Conservation (phyloP, 768 basidiomycete genomes). For the Gloeopeniophorella convolvens region DNA sequence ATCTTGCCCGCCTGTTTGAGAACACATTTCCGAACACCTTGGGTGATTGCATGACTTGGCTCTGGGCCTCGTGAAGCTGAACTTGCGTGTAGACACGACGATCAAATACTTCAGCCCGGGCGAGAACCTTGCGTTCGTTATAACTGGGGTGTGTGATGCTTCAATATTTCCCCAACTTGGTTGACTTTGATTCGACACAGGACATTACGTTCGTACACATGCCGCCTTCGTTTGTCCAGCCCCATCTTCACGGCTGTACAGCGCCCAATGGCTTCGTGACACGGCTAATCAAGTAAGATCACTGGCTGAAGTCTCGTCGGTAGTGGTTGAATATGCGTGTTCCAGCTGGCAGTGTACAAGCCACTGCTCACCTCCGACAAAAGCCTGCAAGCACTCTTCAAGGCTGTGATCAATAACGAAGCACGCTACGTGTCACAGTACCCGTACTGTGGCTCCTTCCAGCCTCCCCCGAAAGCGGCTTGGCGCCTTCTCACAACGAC, state of each 20-base stretch:
- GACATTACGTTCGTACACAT: constrained; percentile 64
- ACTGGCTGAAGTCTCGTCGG: constrained; percentile 7
- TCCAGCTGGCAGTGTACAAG: constrained; percentile 66
- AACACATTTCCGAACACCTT: constrained; percentile 81
- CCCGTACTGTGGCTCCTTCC: constrained; percentile 79
- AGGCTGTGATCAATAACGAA: constrained; percentile 80
- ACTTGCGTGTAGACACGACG: constrained; percentile 54
- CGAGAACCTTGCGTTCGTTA: constrained; percentile 75
- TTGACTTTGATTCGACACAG: constrained; percentile 2
- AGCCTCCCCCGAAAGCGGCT: constrained; percentile 73
- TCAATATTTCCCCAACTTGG: background rate
- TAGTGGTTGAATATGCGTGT: constrained; percentile 1
- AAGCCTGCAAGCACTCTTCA: constrained; percentile 57
- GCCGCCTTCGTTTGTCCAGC: constrained; percentile 10
- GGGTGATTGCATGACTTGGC: constrained; percentile 35
- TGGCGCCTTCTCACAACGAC: constrained; percentile 56
- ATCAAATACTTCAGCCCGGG: constrained; percentile 63
- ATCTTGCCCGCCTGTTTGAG: constrained; percentile 71
- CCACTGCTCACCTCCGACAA: constrained; percentile 49
- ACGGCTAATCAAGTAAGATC: constrained; percentile 64
- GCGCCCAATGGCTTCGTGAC: constrained; percentile 80
- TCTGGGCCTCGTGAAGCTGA: background rate
- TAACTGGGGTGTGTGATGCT: constrained; percentile 54
- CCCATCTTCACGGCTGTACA: constrained; percentile 24
- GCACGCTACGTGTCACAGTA: constrained; percentile 64